Evolutionary conservation across 2,329 filamentous ascomycete genomes (phyloP).

Genomic region (Sclerotinia sclerotiorum): DNA sequence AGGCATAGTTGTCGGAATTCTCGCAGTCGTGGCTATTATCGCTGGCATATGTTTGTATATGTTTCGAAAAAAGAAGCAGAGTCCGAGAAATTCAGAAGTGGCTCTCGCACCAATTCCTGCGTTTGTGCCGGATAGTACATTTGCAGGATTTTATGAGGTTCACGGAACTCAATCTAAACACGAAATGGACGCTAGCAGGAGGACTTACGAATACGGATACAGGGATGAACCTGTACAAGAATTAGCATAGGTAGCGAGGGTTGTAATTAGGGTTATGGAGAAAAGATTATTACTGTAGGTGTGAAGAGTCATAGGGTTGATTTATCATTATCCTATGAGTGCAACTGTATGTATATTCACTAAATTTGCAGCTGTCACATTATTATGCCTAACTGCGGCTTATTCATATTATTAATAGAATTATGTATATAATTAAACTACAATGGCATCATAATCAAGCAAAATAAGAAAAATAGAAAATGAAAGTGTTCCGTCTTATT

Average conservation of each 20-base stretch:
- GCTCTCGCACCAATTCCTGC: background rate
- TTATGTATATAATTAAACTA: no score
- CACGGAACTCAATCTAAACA: constrained; percentile 3
- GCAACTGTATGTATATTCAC: no score
- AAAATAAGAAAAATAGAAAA: no score
- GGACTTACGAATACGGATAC: constrained; percentile 2
- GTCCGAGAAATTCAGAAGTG: background rate
- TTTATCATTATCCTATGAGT: no score
- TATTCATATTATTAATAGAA: no score
- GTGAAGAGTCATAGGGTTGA: no score
- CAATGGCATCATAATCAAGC: no score
- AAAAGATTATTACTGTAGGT: no score
- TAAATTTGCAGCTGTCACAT: no score
- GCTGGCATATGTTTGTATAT: background rate
- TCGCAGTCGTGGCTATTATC: background rate
- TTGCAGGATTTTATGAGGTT: constrained; percentile 3
- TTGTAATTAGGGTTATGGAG: background rate
- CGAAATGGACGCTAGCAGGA: constrained; percentile 7
- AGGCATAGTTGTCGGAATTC: background rate
- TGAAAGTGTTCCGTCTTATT: no score
- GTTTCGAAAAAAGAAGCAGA: background rate
- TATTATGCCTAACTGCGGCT: no score
- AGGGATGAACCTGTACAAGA: constrained; percentile 8
- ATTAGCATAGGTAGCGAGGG: background rate
- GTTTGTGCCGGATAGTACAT: constrained; percentile 10